Percentiles rank a stretch among this genome's conserved stretches.
Conservation (phyloP, 2,329 filamentous ascomycete species). For the Nigrograna mackinnonii region DNA sequence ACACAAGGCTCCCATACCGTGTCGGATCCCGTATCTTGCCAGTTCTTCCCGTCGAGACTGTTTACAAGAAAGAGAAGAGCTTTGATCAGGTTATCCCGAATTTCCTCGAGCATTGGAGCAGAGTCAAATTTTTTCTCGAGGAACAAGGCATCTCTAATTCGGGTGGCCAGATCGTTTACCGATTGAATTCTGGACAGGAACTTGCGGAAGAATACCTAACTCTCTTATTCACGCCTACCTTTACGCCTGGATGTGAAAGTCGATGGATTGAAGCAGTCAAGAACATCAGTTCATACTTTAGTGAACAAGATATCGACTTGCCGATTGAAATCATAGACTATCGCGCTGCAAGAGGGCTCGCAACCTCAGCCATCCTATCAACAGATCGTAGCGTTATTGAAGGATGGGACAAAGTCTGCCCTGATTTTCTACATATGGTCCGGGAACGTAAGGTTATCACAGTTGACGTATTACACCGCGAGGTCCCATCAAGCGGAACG, state of each 20-base stretch:
- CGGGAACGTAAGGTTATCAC: background rate
- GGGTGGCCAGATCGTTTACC: no score
- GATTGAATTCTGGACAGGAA: background rate
- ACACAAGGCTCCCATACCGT: no score
- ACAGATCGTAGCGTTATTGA: constrained; percentile 1
- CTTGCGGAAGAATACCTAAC: background rate
- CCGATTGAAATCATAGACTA: background rate
- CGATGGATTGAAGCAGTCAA: background rate
- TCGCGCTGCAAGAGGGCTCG: background rate
- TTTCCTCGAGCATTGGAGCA: no score
- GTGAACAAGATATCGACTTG: background rate
- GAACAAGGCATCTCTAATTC: no score
- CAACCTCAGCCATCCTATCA: background rate
- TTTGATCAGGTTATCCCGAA: no score
- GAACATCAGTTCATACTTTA: background rate
- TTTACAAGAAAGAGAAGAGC: no score
- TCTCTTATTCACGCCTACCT: background rate
- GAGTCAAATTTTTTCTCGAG: no score
- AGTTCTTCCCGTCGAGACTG: no score
- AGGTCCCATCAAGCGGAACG: background rate
- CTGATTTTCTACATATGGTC: background rate
- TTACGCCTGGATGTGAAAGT: background rate
- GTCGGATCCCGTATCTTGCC: no score
- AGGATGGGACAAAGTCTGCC: background rate
- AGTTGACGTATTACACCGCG: background rate